Conservation (phyloP, 805 yeast genomes). For the Gaillardinia entomophila region DNA sequence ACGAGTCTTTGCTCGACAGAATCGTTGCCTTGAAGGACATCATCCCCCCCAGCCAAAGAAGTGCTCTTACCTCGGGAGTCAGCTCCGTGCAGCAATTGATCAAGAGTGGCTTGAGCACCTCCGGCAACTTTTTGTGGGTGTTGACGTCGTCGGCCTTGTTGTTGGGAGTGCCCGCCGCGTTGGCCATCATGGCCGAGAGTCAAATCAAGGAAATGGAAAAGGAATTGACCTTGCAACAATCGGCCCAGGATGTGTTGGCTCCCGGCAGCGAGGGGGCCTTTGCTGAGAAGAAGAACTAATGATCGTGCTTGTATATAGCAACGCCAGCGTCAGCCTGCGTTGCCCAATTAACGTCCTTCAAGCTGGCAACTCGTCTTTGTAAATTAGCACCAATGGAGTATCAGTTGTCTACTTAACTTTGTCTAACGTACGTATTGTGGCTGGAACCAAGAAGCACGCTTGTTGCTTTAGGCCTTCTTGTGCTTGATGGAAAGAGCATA, state of each 20-base stretch:
- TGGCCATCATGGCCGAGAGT: conserved; percentile 87
- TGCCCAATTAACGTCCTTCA: too few species aligned
- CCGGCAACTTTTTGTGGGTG: conserved; percentile 82
- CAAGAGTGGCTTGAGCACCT: conserved; percentile 44
- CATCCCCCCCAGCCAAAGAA: conserved; percentile 82
- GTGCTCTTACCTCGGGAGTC: conserved; percentile 31
- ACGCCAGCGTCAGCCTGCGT: too few species aligned
- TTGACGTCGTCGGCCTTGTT: conserved; percentile 76
- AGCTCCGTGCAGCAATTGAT: conserved; percentile 21
- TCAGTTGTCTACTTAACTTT: too few species aligned
- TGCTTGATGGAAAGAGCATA: conserved; percentile 81
- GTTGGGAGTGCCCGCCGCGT: conserved; percentile 87
- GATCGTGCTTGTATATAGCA: neutral
- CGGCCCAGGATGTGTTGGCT: conserved; percentile 68
- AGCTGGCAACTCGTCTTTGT: too few species aligned
- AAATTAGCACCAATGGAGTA: too few species aligned
- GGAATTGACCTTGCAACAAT: conserved; percentile 77
- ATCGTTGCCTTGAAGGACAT: conserved; percentile 87
- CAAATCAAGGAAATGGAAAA: conserved; percentile 92
- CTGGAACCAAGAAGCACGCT: too few species aligned
- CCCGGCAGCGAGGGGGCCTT: conserved; percentile 54
- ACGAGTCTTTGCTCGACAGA: conserved; percentile 85
- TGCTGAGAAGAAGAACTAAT: conserved; percentile 21
- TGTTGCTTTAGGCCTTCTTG: conserved; percentile 48
- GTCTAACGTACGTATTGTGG: too few species aligned